These are phyloP conservation scores for Protomyces gravidus DNA, from an alignment of 1,139 yeast species.

Conservation along the genomic window DNA sequence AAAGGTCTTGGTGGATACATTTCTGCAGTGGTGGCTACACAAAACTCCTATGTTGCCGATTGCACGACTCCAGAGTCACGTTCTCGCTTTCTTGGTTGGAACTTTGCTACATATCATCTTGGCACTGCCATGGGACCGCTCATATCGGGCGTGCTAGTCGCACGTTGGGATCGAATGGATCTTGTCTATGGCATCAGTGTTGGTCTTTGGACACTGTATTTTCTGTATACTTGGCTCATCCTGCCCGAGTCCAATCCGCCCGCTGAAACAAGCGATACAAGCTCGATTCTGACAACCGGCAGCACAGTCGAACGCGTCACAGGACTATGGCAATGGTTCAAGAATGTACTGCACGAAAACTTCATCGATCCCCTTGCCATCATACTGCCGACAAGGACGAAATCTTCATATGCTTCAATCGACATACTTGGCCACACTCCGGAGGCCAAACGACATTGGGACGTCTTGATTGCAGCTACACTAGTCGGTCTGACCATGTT, in stretches of 20 bases:
- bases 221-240: conserved; percentile 24
- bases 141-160: conserved; percentile 24
- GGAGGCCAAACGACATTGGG: conserved; percentile 29
- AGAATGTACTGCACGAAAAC: conserved; percentile 4
- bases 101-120: conserved; percentile 29
- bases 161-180: conserved; percentile 26
- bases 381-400: conserved; percentile 23
- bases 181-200: conserved; percentile 22
- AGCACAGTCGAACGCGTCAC: conserved; percentile 11
- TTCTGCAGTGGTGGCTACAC: conserved; percentile 28
- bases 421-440: conserved; percentile 24
- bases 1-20: conserved; percentile 30
- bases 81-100: conserved; percentile 28
- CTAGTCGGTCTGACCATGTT: conserved; percentile 25
- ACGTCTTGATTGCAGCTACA: conserved; percentile 24
- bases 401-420: conserved; percentile 5
- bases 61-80: conserved; percentile 26
- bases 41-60: conserved; percentile 30
- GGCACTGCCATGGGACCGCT: conserved; percentile 30
- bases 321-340: conserved; percentile 10
- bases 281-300: conserved; percentile 1
- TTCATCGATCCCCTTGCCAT: conserved; percentile 22
- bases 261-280: not conserved
- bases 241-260: conserved; percentile 27
- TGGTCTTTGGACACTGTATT: conserved; percentile 26